Conservation (phyloP, 768 basidiomycete species). For the Astraeus odoratus region DNA sequence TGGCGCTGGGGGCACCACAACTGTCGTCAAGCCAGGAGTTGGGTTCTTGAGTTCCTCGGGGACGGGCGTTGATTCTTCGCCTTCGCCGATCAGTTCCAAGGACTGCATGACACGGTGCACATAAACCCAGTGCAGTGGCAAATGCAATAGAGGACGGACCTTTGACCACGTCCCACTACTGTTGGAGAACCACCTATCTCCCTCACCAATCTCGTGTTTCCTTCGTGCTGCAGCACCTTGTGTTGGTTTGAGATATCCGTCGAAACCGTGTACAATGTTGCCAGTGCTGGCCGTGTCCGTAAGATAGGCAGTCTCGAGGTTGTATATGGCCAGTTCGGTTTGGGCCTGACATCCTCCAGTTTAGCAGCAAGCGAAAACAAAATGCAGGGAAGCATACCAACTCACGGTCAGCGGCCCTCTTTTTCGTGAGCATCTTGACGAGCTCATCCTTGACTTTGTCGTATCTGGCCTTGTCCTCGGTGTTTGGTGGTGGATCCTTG, state of each 20-base stretch:
- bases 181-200: constrained; percentile 75
- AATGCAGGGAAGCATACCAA: constrained; percentile 41
- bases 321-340: constrained; percentile 73
- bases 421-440: constrained; percentile 64
- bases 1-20: constrained; percentile 69
- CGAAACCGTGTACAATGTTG: constrained; percentile 85
- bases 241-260: constrained; percentile 75
- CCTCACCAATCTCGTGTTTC: constrained; percentile 69
- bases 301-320: constrained; percentile 67
- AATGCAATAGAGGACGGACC: constrained; percentile 31
- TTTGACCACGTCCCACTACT: constrained; percentile 75
- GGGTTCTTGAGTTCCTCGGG: constrained; percentile 62
- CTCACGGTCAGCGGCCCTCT: constrained; percentile 69
- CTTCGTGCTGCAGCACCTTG: constrained; percentile 45
- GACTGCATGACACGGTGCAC: constrained; percentile 41
- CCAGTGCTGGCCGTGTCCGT: constrained; percentile 78
- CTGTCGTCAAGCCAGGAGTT: constrained; percentile 67
- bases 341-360: constrained; percentile 46
- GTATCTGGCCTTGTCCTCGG: constrained; percentile 69
- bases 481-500: constrained; percentile 35
- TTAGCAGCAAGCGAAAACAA: background rate
- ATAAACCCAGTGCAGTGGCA: constrained; percentile 4
- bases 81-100: constrained; percentile 67
- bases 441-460: constrained; percentile 72
- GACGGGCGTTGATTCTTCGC: constrained; percentile 53